A percentile compares a stretch with the other conserved stretches of the same genome.
Conservation (phyloP, 192 early-diverging fungal species). For the Piromyces finnis region DNA sequence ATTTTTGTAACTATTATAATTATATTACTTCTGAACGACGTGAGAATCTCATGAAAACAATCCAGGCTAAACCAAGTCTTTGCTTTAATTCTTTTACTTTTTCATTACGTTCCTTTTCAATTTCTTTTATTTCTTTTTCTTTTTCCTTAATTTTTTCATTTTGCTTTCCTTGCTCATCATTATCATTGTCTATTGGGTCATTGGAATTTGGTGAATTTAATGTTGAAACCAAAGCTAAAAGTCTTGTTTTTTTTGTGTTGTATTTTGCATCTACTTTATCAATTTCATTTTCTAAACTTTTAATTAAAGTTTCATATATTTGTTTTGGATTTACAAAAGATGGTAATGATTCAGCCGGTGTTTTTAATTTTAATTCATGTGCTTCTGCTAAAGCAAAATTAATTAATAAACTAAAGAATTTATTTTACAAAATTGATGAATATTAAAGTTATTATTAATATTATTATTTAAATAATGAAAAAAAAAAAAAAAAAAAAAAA, state of each 20-base stretch:
- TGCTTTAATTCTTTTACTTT: conserved; percentile 35
- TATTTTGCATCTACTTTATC: conserved; percentile 14
- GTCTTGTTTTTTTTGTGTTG: conserved; percentile 13
- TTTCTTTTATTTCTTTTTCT: neutral
- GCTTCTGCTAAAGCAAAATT: conserved; percentile 23
- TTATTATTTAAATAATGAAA: neutral
- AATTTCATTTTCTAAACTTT: conserved; percentile 8
- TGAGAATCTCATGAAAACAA: conserved; percentile 69
- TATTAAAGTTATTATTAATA: too few species aligned
- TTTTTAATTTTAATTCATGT: conserved; percentile 18
- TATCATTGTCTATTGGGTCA: neutral
- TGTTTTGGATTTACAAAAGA: conserved; percentile 3
- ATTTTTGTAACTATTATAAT: neutral
- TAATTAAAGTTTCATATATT: conserved; percentile 19
- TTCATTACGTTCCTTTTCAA: conserved; percentile 16
- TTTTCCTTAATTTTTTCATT: conserved; percentile 1
- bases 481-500: too few species aligned
- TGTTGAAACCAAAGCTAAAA: neutral
- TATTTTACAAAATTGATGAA: too few species aligned
- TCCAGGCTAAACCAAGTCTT: conserved; percentile 54
- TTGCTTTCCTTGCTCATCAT: neutral
- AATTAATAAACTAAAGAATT: conserved; percentile 16
- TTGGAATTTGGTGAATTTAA: neutral
- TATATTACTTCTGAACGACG: conserved; percentile 50
- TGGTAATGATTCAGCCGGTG: neutral